Base-by-base conservation (phyloP, 495 filamentous ascomycete species). In the Penicillium subrubescens region DNA sequence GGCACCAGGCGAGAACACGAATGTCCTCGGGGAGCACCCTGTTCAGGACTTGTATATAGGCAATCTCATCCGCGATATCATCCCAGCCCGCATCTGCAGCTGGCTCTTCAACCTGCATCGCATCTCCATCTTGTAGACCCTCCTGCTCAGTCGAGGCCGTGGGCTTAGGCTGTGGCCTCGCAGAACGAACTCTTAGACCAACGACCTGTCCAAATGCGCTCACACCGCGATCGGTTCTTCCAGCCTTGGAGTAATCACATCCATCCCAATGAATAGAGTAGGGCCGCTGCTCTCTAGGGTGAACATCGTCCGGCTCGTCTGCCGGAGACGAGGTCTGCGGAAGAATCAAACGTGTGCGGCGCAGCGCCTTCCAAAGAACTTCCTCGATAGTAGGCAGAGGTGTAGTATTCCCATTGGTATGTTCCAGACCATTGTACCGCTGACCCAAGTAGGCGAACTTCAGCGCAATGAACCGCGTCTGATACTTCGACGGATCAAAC, bases 191-290 rank as follows among this genome's bases (percentile, higher is more conserved):
- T 54, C 89, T 79, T 43, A 98, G 76, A 7, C 85, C 88, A 74
- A 98, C 87, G 59, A 99, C 95, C 79, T 99, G 95, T 5, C 95
- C 96, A 81, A 98, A 99, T 7, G 95, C 93, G 79, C 92, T 97
- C 33, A 99, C 95, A 25, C 95, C 95, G 59, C 85, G 84, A 72
- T 99, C 95, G 17, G 95, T 99, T 59, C 95, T 82, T 2, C 95
- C 95, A 69, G 94, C 96, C 73, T 98, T 99, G 1, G 91, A 91
- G 75, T 97, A 99, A 53, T 96, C 89, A 71, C 84, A 91, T 0
- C 88, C 88, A 35, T 90, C 86, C 84, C 92, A 97, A 71, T 91
- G 89, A 19, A 89, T 77, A 51, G 82, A 76, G 60, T 75, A 78
- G 12, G 79, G 76, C 53, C 76, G 72, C 37, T 75, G 50, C 29